These are phyloP conservation scores for Isochrysis galbana DNA, from an alignment of 78 protist species.

Conservation along the genomic window DNA sequence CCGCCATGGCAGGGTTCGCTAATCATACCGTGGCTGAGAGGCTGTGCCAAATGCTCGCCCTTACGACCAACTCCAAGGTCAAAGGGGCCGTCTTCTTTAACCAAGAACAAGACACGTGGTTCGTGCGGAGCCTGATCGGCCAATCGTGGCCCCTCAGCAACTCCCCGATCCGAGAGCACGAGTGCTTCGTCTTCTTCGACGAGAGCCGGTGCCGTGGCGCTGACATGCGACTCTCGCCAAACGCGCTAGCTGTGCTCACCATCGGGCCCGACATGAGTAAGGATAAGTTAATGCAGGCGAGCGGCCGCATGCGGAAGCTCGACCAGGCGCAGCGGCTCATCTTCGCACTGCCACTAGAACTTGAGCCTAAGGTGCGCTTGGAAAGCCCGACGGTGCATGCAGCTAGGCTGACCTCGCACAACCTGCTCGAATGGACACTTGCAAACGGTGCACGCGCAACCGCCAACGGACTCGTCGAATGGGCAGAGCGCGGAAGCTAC, in stretches of 20 bases:
- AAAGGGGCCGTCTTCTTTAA: background rate
- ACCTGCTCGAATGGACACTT: background rate
- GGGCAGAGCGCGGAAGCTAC: background rate
- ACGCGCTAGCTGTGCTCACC: background rate
- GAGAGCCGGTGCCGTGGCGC: conserved; percentile 19
- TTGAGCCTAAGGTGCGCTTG: background rate
- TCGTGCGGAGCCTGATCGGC: background rate
- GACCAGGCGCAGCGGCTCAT: background rate
- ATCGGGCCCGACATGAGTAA: background rate
- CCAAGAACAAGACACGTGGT: background rate
- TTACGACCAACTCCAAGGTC: background rate
- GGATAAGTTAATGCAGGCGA: background rate
- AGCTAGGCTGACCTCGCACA: background rate
- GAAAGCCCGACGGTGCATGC: too few species aligned
- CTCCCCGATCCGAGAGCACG: background rate
- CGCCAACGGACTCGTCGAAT: background rate
- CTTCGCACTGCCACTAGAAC: background rate
- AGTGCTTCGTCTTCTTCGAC: background rate
- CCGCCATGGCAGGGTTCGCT: background rate
- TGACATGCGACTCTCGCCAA: background rate
- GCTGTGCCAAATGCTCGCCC: background rate
- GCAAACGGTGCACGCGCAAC: background rate
- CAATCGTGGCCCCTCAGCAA: background rate
- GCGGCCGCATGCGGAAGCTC: conserved; percentile 6
- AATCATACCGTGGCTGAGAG: background rate